phyloP scores from a whole-genome alignment of 495 filamentous ascomycete species.

The Amorphotheca resinae region DNA sequence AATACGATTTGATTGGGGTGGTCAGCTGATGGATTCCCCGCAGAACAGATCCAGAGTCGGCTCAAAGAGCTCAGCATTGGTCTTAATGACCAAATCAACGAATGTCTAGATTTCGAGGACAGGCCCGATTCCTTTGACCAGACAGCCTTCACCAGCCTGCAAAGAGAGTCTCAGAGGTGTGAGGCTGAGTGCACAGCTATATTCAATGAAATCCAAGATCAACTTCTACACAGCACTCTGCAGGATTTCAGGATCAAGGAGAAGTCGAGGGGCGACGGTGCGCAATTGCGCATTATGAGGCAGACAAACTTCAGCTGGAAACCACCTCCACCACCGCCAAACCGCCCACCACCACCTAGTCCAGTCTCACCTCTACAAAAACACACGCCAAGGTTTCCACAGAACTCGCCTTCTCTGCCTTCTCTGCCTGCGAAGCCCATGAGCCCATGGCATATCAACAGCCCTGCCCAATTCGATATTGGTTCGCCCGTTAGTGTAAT shows the following conservation, averaged over 20 bases:
- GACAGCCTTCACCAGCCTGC: constrained; percentile 5
- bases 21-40: background rate
- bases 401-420: background rate
- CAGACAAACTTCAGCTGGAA: background rate
- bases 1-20: background rate
- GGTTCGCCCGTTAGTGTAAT: background rate
- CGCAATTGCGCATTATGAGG: constrained; percentile 5
- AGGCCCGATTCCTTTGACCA: constrained; percentile 14
- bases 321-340: background rate
- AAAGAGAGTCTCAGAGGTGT: constrained; percentile 9
- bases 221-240: background rate
- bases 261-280: constrained; percentile 2
- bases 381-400: background rate
- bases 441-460: constrained; percentile 12
- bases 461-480: constrained; percentile 8
- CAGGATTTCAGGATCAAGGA: background rate
- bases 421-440: constrained; percentile 13
- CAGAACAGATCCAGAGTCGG: constrained; percentile 8
- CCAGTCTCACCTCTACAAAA: constrained; percentile 1
- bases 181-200: constrained; percentile 10
- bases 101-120: constrained; percentile 12
- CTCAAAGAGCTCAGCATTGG: constrained; percentile 17
- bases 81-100: constrained; percentile 14
- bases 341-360: background rate
- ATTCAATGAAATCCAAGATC: constrained; percentile 10